Evolutionary conservation across 2,329 filamentous ascomycete genomes (phyloP).

Genomic region (Stagonosporopsis rhizophila): DNA sequence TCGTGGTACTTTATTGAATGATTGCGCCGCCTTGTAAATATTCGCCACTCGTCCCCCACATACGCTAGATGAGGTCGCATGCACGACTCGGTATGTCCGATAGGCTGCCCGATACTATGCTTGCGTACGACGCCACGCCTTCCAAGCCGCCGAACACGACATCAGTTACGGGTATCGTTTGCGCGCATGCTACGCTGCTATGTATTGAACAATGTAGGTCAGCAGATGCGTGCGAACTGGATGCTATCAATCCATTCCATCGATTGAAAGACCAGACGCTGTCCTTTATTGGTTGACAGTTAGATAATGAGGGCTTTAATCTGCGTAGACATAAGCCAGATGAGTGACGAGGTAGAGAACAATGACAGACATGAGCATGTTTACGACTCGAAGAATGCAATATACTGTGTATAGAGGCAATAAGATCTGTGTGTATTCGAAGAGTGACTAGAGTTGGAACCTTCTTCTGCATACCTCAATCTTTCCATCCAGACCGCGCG

Average conservation of each 20-base stretch:
- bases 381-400: not conserved
- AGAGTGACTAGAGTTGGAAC: not conserved
- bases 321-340: not conserved
- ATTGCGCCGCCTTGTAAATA: slow-evolving; percentile 9
- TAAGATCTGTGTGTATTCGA: not conserved
- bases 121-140: not conserved
- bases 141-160: slow-evolving; percentile 1
- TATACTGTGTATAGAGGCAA: not conserved
- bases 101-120: slow-evolving; percentile 5
- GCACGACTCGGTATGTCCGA: slow-evolving; percentile 16
- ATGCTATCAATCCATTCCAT: not conserved
- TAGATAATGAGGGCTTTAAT: not conserved
- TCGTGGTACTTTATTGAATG: slow-evolving; percentile 1
- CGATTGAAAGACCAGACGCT: not conserved
- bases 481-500: not conserved
- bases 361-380: not conserved
- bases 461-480: not conserved
- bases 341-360: not conserved
- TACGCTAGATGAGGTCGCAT: slow-evolving; percentile 20
- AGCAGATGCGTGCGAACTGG: not conserved
- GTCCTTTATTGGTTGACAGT: not conserved
- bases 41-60: slow-evolving; percentile 25
- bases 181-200: not conserved
- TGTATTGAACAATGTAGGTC: not conserved
- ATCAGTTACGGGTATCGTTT: not conserved